Evolutionary conservation across 345 rosid species (phyloP).

Genomic region (Sapria himalayana): DNA sequence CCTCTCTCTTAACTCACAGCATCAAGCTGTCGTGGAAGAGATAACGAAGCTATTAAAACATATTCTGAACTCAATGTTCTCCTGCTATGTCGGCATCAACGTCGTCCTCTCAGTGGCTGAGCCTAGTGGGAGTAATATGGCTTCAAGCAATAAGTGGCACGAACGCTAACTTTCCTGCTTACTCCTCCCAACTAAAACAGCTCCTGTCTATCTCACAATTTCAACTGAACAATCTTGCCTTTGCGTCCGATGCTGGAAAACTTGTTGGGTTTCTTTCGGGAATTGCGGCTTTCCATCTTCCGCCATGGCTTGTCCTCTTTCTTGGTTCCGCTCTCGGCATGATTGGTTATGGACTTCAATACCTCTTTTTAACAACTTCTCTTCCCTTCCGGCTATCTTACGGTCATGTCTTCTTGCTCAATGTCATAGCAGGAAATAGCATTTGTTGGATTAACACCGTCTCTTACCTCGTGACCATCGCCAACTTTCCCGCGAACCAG

Average conservation of each 20-base stretch:
- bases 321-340: slow-evolving; percentile 44
- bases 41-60: too few relatives aligned
- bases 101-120: slow-evolving; percentile 36
- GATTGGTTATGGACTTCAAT: slow-evolving; percentile 63
- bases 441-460: slow-evolving; percentile 97
- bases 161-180: slow-evolving; percentile 71
- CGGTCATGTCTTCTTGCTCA: slow-evolving; percentile 29
- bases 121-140: slow-evolving; percentile 60
- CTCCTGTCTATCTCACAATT: slow-evolving; percentile 55
- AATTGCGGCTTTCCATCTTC: slow-evolving; percentile 51
- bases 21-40: too few relatives aligned
- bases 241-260: slow-evolving; percentile 87
- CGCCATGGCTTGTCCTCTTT: slow-evolving; percentile 56
- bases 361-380: slow-evolving; percentile 28
- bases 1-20: too few relatives aligned
- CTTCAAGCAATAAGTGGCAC: slow-evolving; percentile 66
- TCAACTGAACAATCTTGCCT: slow-evolving; percentile 68
- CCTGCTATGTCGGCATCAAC: slow-evolving; percentile 17
- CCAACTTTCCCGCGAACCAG: slow-evolving; percentile 27
- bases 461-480: slow-evolving; percentile 30
- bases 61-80: too few relatives aligned
- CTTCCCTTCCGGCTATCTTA: slow-evolving; percentile 33
- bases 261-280: slow-evolving; percentile 72
- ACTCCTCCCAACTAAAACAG: slow-evolving; percentile 65
- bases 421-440: slow-evolving; percentile 68